phyloP scores from a whole-genome alignment of 139 green algal genomes.

The Astrephomene gubernaculifera region DNA sequence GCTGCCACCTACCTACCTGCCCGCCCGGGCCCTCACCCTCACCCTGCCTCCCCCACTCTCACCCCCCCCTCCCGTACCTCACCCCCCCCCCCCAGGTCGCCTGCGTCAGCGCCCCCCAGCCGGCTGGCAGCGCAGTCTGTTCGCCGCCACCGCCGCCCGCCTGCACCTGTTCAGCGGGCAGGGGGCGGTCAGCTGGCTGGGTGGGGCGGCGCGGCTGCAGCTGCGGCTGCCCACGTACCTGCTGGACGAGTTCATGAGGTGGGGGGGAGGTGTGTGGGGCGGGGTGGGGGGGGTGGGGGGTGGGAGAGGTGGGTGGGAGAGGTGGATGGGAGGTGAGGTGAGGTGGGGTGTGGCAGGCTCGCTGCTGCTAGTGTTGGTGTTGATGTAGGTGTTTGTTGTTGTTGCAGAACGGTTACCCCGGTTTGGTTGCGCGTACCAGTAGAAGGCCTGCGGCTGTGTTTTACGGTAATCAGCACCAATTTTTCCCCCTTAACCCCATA shows the following conservation, averaged over 20 bases:
- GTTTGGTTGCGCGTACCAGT: too few relatives aligned
- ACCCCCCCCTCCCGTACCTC: not conserved
- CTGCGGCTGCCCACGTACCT: not conserved
- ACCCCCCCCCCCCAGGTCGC: constrained; percentile 1
- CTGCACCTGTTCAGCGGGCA: constrained; percentile 26
- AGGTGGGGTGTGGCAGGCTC: too few relatives aligned
- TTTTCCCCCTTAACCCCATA: too few relatives aligned
- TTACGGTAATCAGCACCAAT: too few relatives aligned
- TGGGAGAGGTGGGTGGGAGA: too few relatives aligned
- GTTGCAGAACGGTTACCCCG: too few relatives aligned
- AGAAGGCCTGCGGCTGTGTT: too few relatives aligned
- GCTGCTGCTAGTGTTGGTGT: too few relatives aligned
- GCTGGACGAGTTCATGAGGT: constrained; percentile 8
- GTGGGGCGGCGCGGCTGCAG: constrained; percentile 16
- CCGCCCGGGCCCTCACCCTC: not conserved
- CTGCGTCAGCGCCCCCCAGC: constrained; percentile 17
- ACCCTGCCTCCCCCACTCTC: not conserved
- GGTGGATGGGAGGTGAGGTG: too few relatives aligned
- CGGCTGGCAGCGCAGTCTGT: constrained; percentile 10
- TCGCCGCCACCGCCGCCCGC: not conserved
- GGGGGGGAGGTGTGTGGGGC: not conserved
- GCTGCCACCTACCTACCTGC: not conserved
- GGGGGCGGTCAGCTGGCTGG: not conserved
- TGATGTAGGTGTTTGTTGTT: too few relatives aligned
- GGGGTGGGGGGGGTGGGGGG: too few relatives aligned